Evolutionary conservation across 2,329 filamentous ascomycete genomes (phyloP), one percentile per base, ranked within the genome.

Genomic region (Nigrospora oryzae): DNA sequence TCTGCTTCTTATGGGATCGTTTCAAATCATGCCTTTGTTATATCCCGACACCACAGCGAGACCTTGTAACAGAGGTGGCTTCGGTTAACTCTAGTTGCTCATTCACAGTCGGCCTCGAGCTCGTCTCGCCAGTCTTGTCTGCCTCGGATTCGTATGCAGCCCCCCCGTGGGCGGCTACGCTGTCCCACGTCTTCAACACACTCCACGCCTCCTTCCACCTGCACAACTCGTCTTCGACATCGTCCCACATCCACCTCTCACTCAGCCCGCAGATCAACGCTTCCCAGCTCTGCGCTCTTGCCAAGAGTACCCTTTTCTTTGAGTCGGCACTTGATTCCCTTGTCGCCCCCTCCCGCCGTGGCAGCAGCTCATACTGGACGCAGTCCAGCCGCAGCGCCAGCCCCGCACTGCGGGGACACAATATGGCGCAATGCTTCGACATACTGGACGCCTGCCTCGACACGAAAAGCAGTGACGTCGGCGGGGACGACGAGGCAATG

Each of bases 161-260:
- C 5, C 23, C 23, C 23, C 10, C 23, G 10, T 66, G 62, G 62
- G 50, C 49, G 2, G 31, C 50, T n/a, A 53, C 63, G 34, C 52
- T 65, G 13, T 44, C 51, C 10, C 47, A 46, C 48, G 58, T 68
- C 45, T 67, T 64, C 51, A 40, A 47, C 17, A 45, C 53, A 4
- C 46, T 65, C 3, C 51, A 55, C 19, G 37, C 40, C 11, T 44
- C 48, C 19, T 66, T 60, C 43, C 38, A 38, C 12, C 11, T 66
- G 12, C 40, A 49, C 13, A 40, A 48, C 0, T 58, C 59, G 10
- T 15, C 53, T 2, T 51, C 61, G 40, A 64, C 62, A 53, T 62
- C 63, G 50, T 66, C 65, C 2, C 65, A 67, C 51, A 53, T 67
- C 31, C 64, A 67, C 53, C 23, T 67, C 13, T 65, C 63, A 15